Evolutionary conservation across 2,329 filamentous ascomycete genomes (phyloP).

Genomic region (Aureobasidium lini): DNA sequence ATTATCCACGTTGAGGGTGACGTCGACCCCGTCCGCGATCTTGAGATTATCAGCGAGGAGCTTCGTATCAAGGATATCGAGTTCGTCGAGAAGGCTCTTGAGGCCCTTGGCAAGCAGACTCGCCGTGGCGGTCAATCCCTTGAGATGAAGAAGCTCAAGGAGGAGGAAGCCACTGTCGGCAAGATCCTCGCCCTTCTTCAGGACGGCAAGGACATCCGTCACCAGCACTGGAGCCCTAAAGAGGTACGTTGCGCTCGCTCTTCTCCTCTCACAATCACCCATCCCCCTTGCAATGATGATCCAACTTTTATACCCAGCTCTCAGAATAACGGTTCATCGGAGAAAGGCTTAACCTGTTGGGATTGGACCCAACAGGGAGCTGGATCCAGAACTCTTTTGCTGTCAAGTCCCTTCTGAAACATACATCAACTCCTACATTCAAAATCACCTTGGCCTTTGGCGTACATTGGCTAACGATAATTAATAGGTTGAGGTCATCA

Average conservation of each 20-base stretch:
- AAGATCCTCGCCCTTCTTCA: slow-evolving; percentile 79
- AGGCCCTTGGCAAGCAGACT: slow-evolving; percentile 89
- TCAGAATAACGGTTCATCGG: slow-evolving; percentile 36
- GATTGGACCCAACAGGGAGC: slow-evolving; percentile 53
- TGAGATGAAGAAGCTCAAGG: slow-evolving; percentile 95
- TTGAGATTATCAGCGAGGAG: slow-evolving; percentile 96
- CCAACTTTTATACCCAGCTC: slow-evolving; percentile 99
- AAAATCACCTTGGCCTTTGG: background rate
- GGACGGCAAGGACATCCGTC: slow-evolving; percentile 86
- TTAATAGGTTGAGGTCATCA: slow-evolving; percentile 86
- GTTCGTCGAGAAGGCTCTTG: slow-evolving; percentile 92
- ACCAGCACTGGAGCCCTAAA: slow-evolving; percentile 82
- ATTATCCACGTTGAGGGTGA: slow-evolving; percentile 99
- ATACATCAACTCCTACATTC: background rate
- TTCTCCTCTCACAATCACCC: slow-evolving; percentile 18
- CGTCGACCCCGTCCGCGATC: slow-evolving; percentile 86
- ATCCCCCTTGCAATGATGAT: slow-evolving; percentile 70
- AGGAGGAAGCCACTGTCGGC: slow-evolving; percentile 88
- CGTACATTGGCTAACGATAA: slow-evolving; percentile 19
- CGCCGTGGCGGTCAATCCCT: slow-evolving; percentile 87
- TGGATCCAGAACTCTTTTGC: slow-evolving; percentile 10
- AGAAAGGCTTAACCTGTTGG: slow-evolving; percentile 13
- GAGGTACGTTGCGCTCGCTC: slow-evolving; percentile 62
- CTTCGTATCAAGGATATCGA: slow-evolving; percentile 97
- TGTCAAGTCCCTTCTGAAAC: slow-evolving; percentile 38